These are phyloP conservation scores for Eucalyptus microcorys DNA, from an alignment of 345 rosid species.

Conservation along the genomic window DNA sequence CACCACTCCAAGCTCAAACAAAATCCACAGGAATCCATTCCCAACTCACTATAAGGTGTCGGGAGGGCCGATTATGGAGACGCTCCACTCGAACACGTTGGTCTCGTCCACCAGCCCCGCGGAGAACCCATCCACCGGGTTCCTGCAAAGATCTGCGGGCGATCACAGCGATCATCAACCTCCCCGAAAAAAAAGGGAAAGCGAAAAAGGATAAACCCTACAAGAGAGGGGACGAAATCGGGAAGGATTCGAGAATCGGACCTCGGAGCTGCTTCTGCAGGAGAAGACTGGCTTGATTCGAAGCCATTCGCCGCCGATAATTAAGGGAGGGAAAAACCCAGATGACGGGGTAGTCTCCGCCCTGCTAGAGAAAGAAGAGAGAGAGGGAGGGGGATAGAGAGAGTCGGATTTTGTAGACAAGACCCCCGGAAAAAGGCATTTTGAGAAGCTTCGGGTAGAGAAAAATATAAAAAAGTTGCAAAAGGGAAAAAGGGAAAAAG, in stretches of 20 bases:
- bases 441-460: neutral
- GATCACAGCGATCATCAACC: neutral
- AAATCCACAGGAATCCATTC: neutral
- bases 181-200: neutral
- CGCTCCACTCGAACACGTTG: slow-evolving; percentile 75
- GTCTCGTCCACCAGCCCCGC: slow-evolving; percentile 80
- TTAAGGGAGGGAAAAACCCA: neutral
- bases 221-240: neutral
- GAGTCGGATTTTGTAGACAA: neutral
- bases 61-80: slow-evolving; percentile 81
- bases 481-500: neutral
- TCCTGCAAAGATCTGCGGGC: slow-evolving; percentile 74
- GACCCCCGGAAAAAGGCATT: neutral
- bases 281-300: slow-evolving; percentile 87
- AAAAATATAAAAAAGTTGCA: neutral
- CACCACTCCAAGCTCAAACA: neutral
- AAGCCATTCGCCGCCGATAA: neutral
- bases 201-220: neutral
- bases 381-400: neutral
- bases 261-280: slow-evolving; percentile 94
- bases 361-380: neutral
- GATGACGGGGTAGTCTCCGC: neutral
- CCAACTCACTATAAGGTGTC: slow-evolving; percentile 66
- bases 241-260: neutral
- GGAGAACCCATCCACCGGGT: slow-evolving; percentile 91